phyloP scores from a whole-genome alignment of 2,329 filamentous ascomycete species.

The Parastagonospora nodorum region DNA sequence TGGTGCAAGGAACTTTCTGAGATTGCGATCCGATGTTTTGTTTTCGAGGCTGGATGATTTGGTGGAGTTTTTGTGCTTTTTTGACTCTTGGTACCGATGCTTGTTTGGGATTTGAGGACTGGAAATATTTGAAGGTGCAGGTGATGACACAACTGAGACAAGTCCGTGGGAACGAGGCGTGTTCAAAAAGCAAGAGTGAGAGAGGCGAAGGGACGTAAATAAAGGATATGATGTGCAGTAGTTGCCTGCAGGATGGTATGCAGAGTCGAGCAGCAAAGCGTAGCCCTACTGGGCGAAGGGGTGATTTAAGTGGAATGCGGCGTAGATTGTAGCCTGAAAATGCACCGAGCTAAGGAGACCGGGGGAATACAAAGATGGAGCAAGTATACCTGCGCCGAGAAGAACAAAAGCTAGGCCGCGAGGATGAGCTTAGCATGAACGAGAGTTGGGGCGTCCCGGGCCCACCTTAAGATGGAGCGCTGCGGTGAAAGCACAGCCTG shows the following conservation, averaged over 20 bases:
- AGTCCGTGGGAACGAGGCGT: conserved; percentile 19
- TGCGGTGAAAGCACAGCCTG: conserved; percentile 43
- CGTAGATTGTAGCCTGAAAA: conserved; percentile 41
- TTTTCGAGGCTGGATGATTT: background rate
- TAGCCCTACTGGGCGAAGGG: conserved; percentile 28
- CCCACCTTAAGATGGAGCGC: conserved; percentile 22
- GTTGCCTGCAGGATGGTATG: conserved; percentile 30
- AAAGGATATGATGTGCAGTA: conserved; percentile 31
- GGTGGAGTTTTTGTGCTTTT: background rate
- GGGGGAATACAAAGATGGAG: conserved; percentile 17
- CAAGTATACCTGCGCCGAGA: conserved; percentile 15
- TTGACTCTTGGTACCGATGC: background rate
- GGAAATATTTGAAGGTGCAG: conserved; percentile 21
- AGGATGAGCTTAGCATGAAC: conserved; percentile 27
- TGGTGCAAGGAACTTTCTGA: background rate
- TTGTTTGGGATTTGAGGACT: conserved; percentile 3
- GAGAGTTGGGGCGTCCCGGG: conserved; percentile 29
- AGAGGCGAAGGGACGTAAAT: conserved; percentile 24
- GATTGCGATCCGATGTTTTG: background rate
- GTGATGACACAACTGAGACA: conserved; percentile 36
- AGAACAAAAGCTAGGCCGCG: conserved; percentile 29
- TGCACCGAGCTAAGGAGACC: conserved; percentile 27
- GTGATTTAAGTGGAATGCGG: conserved; percentile 34
- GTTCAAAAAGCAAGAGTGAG: conserved; percentile 27
- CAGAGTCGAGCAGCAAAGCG: conserved; percentile 23